These are phyloP conservation scores for Aspergillus udagawae DNA, from an alignment of 2,329 filamentous ascomycete genomes.

Conservation along the genomic window DNA sequence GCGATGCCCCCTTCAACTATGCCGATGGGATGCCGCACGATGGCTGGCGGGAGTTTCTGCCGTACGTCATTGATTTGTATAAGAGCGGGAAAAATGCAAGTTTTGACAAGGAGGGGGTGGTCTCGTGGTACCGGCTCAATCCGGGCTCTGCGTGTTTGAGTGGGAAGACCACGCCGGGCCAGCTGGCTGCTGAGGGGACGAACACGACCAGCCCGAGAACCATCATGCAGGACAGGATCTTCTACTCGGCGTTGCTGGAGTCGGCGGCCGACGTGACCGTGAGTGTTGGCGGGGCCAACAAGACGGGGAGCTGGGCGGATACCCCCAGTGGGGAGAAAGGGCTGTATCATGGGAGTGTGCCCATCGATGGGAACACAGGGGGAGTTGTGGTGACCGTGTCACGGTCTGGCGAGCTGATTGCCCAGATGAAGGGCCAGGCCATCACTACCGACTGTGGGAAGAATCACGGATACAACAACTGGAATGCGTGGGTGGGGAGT, in stretches of 20 bases:
- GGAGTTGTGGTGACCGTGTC: conserved; percentile 24
- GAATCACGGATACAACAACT: conserved; percentile 26
- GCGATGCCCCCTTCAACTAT: conserved; percentile 39
- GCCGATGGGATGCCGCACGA: conserved; percentile 27
- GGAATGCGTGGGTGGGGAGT: conserved; percentile 37
- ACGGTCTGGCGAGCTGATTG: conserved; percentile 17
- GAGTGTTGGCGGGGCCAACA: conserved; percentile 26
- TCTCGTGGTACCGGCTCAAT: conserved; percentile 26
- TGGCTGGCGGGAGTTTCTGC: conserved; percentile 29
- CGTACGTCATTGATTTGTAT: conserved; percentile 34
- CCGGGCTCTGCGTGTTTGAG: conserved; percentile 16
- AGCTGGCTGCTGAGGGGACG: conserved; percentile 19
- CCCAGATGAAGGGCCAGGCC: conserved; percentile 18
- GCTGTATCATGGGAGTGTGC: conserved; percentile 31
- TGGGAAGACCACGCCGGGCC: conserved; percentile 24
- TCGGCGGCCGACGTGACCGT: conserved; percentile 27
- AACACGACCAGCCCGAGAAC: conserved; percentile 11
- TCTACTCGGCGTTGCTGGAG: conserved; percentile 33
- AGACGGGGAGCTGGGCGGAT: conserved; percentile 20
- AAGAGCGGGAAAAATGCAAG: conserved; percentile 25
- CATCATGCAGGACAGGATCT: conserved; percentile 20
- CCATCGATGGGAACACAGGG: conserved; percentile 20
- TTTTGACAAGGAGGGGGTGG: conserved; percentile 21
- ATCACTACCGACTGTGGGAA: conserved; percentile 22
- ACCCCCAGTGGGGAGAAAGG: conserved; percentile 27